A percentile compares a stretch with the other conserved stretches of the same genome.
Conservation (phyloP, 495 filamentous ascomycete genomes). For the Daldinia grandis region DNA sequence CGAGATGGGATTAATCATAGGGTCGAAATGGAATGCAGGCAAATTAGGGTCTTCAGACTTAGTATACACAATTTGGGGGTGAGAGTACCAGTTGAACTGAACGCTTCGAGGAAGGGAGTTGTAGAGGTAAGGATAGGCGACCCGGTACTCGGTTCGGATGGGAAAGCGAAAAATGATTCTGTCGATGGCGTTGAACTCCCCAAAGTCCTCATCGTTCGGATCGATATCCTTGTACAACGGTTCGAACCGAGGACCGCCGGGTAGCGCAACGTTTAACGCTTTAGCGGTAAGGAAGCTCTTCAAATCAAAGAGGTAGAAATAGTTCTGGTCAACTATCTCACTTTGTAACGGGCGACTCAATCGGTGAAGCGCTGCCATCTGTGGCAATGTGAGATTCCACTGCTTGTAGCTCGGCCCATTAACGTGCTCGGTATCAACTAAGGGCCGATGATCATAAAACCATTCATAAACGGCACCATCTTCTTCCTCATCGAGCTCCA, state of each 20-base stretch:
- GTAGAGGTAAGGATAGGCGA: constrained; percentile 93
- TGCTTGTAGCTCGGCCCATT: constrained; percentile 96
- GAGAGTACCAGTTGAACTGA: constrained; percentile 90
- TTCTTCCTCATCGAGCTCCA: constrained; percentile 98
- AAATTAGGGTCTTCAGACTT: constrained; percentile 87
- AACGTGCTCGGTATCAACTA: constrained; percentile 91
- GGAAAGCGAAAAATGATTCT: constrained; percentile 98
- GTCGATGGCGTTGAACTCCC: constrained; percentile 99
- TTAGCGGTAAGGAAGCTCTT: constrained; percentile 97
- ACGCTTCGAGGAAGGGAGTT: constrained; percentile 96
- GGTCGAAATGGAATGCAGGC: constrained; percentile 97
- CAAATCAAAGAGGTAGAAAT: constrained; percentile 97
- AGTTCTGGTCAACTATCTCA: constrained; percentile 94
- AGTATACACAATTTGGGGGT: constrained; percentile 92
- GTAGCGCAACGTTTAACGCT: constrained; percentile 95
- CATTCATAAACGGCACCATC: constrained; percentile 91
- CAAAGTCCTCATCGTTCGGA: constrained; percentile 99
- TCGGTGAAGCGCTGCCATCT: constrained; percentile 96
- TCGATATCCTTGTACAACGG: constrained; percentile 99
- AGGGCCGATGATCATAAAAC: constrained; percentile 96
- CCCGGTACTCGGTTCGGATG: constrained; percentile 94
- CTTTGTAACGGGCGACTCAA: constrained; percentile 90
- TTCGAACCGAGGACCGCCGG: constrained; percentile 96
- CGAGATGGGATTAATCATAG: constrained; percentile 96
- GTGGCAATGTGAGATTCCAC: constrained; percentile 93